Base-by-base conservation (phyloP, 805 yeast species). In the Candida dendrica region DNA sequence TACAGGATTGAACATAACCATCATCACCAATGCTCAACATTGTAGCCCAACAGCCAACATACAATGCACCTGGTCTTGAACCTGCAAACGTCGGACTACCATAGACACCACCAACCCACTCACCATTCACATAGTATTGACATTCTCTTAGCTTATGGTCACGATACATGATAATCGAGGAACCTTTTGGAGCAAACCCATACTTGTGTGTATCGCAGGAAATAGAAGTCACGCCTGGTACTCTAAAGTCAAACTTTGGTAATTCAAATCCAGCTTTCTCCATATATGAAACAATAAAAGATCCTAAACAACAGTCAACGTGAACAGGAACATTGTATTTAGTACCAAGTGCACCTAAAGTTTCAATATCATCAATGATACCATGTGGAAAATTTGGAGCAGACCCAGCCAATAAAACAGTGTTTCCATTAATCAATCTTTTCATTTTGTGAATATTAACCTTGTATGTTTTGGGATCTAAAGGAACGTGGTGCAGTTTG, bases 201-300 rank as follows among this genome's bases (percentile, higher is more conserved):
- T 91, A 91, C 63, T 91, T 91, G 69, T 91, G 98, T n/a, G 98
- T 91, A 60, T 91, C 98, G 65, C 98, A 93, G n/a, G 96, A 86
- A 44, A 91, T 91, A 3, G 97, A 89, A 1, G 98, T 93, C n/a
- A 93, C 98, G 27, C 93, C 93, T 1, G 87, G 83, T 2, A 88
- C 71, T 49, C 91, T 68, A 65, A 91, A 91, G 60, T 93, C 98
- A 64, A 91, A 90, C 11, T 65, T 56, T 30, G 69, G 66, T 7
- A 68, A 40, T 29, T 61, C 65, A 39, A 64, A 69, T 3, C 84
- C 84, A 3, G 88, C 75, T 43, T 75, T 75, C 45, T 77, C 79
- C 66, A 85, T 74, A 55, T 83, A 88, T 2, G 96, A 80, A 35
- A 88, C 85, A 34, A 91, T 74, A 55, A 93, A 91, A 0, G 97